phyloP scores from a whole-genome alignment of 2,329 filamentous ascomycete species.

The Penicillium palitans region DNA sequence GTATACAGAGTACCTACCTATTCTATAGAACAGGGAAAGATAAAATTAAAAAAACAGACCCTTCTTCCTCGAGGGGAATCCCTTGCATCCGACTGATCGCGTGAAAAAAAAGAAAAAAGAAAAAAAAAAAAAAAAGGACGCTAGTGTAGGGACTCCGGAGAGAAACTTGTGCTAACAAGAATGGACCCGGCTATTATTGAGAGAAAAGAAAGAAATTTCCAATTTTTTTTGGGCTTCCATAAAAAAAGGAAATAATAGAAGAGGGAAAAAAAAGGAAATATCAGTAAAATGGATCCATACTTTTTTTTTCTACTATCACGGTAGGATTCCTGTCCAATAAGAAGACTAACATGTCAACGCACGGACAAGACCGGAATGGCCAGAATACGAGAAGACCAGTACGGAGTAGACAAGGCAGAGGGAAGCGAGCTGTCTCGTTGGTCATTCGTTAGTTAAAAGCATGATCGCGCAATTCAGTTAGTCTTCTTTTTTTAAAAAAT shows the following conservation, averaged over 20 bases:
- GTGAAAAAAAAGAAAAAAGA: slow-evolving; percentile 10
- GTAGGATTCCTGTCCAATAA: slow-evolving; percentile 21
- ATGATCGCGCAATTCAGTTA: neutral
- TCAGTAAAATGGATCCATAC: neutral
- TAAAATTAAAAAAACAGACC: neutral
- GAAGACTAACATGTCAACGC: slow-evolving; percentile 8
- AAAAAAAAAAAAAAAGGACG: neutral
- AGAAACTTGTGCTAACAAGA: slow-evolving; percentile 11
- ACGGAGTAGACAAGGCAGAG: slow-evolving; percentile 15
- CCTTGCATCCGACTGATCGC: slow-evolving; percentile 8
- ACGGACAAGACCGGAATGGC: slow-evolving; percentile 25
- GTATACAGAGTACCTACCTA: neutral
- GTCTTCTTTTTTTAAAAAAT: neutral
- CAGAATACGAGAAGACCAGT: slow-evolving; percentile 22
- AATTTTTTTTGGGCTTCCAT: neutral
- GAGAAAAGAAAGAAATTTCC: neutral
- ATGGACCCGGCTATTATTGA: slow-evolving; percentile 10
- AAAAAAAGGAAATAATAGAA: too few relatives aligned
- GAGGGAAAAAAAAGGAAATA: neutral
- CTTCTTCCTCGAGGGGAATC: slow-evolving; percentile 2
- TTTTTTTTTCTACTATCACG: neutral
- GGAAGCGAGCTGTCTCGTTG: slow-evolving; percentile 19
- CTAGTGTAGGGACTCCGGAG: slow-evolving; percentile 15
- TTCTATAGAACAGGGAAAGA: neutral
- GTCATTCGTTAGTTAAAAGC: slow-evolving; percentile 15